These are phyloP conservation scores for Massarina eburnea DNA, from an alignment of 2,329 filamentous ascomycete genomes.

Conservation along the genomic window DNA sequence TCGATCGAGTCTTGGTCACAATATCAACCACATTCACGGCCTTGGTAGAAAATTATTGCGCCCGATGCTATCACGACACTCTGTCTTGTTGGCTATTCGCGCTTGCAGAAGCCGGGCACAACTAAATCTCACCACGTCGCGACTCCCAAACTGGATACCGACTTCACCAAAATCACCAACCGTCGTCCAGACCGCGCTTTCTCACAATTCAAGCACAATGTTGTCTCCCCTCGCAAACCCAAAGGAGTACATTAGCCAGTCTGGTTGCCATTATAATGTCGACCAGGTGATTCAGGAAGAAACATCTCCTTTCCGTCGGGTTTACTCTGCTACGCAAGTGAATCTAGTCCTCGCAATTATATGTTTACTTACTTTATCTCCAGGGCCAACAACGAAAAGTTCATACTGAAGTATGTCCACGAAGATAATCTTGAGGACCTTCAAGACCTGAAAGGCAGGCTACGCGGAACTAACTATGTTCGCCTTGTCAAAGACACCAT, in stretches of 20 bases:
- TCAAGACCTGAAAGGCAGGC: constrained; percentile 11
- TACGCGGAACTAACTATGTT: constrained; percentile 6
- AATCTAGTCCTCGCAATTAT: constrained; percentile 4
- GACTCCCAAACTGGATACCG: constrained; percentile 2
- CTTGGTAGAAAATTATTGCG: constrained; percentile 1
- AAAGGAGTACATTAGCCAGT: constrained; percentile 12
- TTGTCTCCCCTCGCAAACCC: constrained; percentile 9
- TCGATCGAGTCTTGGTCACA: too few species aligned
- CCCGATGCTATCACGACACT: constrained; percentile 3
- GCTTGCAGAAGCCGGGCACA: constrained; percentile 3
- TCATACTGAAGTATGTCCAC: constrained; percentile 17
- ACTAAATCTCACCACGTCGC: constrained; percentile 1
- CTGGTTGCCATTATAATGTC: constrained; percentile 18
- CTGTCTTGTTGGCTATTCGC: constrained; percentile 1
- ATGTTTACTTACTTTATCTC: constrained; percentile 10
- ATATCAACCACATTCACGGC: too few species aligned
- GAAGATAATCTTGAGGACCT: constrained; percentile 14
- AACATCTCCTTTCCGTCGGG: constrained; percentile 11
- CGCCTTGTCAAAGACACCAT: constrained; percentile 9
- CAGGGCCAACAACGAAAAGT: constrained; percentile 15
- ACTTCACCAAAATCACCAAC: constrained; percentile 4
- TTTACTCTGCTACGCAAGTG: constrained; percentile 17
- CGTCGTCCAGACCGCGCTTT: constrained; percentile 5
- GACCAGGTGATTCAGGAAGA: constrained; percentile 18
- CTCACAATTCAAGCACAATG: constrained; percentile 15